Conservation (phyloP, 2,329 filamentous ascomycete species). For the Xylariaceae sp. region DNA sequence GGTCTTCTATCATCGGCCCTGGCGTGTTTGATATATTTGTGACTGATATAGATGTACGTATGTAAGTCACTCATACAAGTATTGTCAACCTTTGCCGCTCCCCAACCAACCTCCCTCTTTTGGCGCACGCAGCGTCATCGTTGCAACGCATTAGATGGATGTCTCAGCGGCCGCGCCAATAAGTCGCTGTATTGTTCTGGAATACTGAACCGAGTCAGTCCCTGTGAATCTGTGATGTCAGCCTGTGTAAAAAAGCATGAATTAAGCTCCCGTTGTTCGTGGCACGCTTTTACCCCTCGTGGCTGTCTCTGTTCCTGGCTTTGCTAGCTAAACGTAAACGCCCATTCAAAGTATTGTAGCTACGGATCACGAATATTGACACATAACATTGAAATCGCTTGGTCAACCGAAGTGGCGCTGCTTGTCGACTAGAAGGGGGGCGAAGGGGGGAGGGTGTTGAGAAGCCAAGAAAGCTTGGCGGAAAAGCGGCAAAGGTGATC, state of each 20-base stretch:
- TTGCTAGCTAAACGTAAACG: conserved; percentile 3
- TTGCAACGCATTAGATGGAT: conserved; percentile 1
- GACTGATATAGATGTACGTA: too few species aligned
- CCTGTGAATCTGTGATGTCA: conserved; percentile 10
- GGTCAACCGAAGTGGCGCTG: too few species aligned
- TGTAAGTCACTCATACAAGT: too few species aligned
- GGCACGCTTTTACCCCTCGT: neutral
- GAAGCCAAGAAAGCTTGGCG: too few species aligned
- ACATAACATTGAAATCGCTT: too few species aligned
- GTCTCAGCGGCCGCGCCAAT: neutral
- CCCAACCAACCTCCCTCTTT: neutral
- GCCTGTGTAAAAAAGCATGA: conserved; percentile 2
- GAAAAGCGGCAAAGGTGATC: neutral
- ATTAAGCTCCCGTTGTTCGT: conserved; percentile 12
- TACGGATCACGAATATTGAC: too few species aligned
- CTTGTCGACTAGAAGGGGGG: too few species aligned
- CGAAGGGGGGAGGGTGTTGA: too few species aligned
- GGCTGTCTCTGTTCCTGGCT: conserved; percentile 6
- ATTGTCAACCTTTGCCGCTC: too few species aligned
- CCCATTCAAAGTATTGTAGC: too few species aligned
- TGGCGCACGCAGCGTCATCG: conserved; percentile 5
- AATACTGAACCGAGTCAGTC: neutral
- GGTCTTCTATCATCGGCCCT: neutral
- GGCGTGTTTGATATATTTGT: neutral
- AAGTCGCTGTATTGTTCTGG: neutral